These are phyloP conservation scores for Apiotrichum domesticum DNA, from an alignment of 1,284 basidiomycete species.

Conservation along the genomic window DNA sequence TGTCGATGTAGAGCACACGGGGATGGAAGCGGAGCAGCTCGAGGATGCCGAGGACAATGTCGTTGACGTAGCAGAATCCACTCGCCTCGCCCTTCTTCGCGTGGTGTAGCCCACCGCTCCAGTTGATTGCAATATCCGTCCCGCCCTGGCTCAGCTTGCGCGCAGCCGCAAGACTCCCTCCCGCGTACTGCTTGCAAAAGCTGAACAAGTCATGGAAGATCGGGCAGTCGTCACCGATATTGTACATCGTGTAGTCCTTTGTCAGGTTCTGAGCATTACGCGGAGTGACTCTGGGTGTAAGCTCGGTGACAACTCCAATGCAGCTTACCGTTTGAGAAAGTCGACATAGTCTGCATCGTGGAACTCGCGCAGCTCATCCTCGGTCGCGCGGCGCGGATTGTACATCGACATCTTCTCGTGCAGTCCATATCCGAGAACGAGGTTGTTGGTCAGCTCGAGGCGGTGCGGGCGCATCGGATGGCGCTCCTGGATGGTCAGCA, in stretches of 20 bases:
- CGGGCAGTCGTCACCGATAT: constrained; percentile 90
- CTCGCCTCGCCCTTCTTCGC: constrained; percentile 93
- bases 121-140: constrained; percentile 95
- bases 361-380: constrained; percentile 82
- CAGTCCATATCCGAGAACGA: constrained; percentile 92
- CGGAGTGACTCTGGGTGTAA: constrained; percentile 33
- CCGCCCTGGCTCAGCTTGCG: constrained; percentile 74
- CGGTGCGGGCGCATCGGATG: constrained; percentile 99
- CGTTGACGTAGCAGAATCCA: constrained; percentile 94
- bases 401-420: constrained; percentile 96
- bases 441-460: constrained; percentile 85
- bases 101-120: constrained; percentile 93
- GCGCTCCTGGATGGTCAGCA: constrained; percentile 58
- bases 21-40: constrained; percentile 83
- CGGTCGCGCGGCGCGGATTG: constrained; percentile 79
- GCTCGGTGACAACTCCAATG: too few species aligned
- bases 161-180: constrained; percentile 82
- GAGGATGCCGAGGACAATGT: constrained; percentile 88
- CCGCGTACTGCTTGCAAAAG: constrained; percentile 86
- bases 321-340: constrained; percentile 72
- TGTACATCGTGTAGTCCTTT: constrained; percentile 70
- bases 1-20: constrained; percentile 91
- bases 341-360: constrained; percentile 92
- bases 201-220: constrained; percentile 88
- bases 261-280: constrained; percentile 51